phyloP scores from a whole-genome alignment of 2,329 filamentous ascomycete genomes.

The Claviceps sp. region DNA sequence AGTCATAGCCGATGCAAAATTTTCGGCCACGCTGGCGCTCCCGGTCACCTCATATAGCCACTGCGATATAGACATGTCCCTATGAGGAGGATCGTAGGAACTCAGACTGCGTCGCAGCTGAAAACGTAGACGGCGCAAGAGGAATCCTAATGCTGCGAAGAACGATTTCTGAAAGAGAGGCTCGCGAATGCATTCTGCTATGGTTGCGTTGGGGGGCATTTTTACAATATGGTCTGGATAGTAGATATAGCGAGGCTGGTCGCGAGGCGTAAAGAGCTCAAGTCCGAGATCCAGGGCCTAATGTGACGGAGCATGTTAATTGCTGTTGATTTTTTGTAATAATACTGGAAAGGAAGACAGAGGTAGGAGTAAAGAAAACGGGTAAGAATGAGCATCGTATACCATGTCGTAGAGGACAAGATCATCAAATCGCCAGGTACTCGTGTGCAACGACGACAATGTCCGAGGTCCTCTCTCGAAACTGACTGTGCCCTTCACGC shows the following conservation, averaged over 20 bases:
- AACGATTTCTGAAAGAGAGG: slow-evolving; percentile 20
- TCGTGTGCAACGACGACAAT: slow-evolving; percentile 40
- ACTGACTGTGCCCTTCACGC: slow-evolving; percentile 42
- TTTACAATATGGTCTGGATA: slow-evolving; percentile 59
- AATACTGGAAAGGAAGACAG: too few relatives aligned
- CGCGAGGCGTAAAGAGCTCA: slow-evolving; percentile 35
- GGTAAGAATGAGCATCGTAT: slow-evolving; percentile 15
- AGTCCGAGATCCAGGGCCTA: slow-evolving; percentile 24
- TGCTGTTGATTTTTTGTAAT: slow-evolving; percentile 1
- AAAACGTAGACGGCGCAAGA: slow-evolving; percentile 11
- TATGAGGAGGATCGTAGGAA: slow-evolving; percentile 2
- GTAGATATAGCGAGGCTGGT: slow-evolving; percentile 58
- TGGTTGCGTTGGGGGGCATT: slow-evolving; percentile 16
- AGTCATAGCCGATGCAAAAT: slow-evolving; percentile 59
- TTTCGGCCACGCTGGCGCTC: slow-evolving; percentile 41
- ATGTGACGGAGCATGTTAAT: not conserved
- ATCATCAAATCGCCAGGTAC: slow-evolving; percentile 38
- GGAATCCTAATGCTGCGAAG: slow-evolving; percentile 14
- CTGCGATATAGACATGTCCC: slow-evolving; percentile 23
- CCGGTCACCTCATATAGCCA: slow-evolving; percentile 21
- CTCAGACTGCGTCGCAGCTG: slow-evolving; percentile 5
- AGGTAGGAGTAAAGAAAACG: not conserved
- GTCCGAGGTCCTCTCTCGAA: slow-evolving; percentile 81
- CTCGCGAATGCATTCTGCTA: slow-evolving; percentile 17
- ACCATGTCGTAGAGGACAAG: slow-evolving; percentile 60